These are phyloP conservation scores for Paramecium octaurelia DNA, from an alignment of 73 alveolate species.

Conservation along the genomic window DNA sequence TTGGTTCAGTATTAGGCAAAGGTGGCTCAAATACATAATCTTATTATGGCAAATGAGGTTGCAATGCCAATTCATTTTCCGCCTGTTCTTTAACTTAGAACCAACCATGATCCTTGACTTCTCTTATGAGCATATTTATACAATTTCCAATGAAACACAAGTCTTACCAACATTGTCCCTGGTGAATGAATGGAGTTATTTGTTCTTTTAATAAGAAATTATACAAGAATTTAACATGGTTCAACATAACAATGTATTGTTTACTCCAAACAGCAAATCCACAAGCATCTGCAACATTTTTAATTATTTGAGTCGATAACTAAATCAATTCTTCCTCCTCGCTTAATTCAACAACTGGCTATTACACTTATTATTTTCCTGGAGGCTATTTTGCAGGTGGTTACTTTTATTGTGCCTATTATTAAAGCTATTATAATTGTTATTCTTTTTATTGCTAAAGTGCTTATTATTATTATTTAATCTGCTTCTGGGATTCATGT, in stretches of 20 bases:
- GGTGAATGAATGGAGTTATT: not conserved
- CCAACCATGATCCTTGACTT: constrained; percentile 9
- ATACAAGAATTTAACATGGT: not conserved
- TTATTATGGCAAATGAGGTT: not conserved
- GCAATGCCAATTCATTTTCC: not conserved
- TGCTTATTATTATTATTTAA: not conserved
- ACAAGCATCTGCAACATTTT: not conserved
- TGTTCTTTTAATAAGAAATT: not conserved
- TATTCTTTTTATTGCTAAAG: not conserved
- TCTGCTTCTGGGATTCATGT: not conserved
- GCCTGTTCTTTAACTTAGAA: constrained; percentile 14
- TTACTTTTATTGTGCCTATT: not conserved
- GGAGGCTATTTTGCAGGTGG: not conserved
- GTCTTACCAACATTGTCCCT: constrained; percentile 2
- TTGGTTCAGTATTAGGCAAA: constrained; percentile 9
- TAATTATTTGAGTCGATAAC: not conserved
- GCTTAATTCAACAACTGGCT: not conserved
- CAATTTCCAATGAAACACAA: not conserved
- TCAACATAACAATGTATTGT: not conserved
- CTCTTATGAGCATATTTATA: constrained; percentile 19
- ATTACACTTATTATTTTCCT: not conserved
- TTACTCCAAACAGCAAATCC: not conserved
- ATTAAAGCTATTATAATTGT: not conserved
- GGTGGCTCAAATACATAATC: constrained; percentile 5
- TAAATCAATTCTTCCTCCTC: not conserved